Percentiles rank a stretch among this genome's conserved stretches.
Evolutionary conservation across 768 basidiomycete genomes (phyloP).

Genomic region (Inosperma sp.): DNA sequence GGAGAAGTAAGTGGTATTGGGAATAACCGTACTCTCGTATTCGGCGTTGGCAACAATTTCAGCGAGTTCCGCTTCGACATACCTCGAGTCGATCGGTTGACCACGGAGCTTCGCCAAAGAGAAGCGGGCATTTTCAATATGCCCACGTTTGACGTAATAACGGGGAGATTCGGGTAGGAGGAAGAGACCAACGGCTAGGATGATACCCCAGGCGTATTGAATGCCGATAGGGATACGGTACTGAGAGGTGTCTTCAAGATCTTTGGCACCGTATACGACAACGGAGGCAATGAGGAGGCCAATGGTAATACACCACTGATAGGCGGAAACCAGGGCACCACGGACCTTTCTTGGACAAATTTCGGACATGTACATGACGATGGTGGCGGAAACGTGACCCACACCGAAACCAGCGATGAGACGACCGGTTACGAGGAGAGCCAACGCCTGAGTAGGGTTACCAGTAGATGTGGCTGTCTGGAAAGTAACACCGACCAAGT

Average conservation of each 20-base stretch:
- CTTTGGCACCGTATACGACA: constrained; percentile 65
- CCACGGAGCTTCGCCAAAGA: constrained; percentile 63
- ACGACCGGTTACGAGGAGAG: constrained; percentile 58
- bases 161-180: constrained; percentile 82
- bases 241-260: constrained; percentile 42
- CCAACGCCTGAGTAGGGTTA: constrained; percentile 21
- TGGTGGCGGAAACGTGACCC: constrained; percentile 66
- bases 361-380: constrained; percentile 43
- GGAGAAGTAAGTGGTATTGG: constrained; percentile 46
- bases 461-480: constrained; percentile 48
- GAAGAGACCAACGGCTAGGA: constrained; percentile 68
- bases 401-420: constrained; percentile 79
- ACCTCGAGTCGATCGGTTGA: constrained; percentile 43
- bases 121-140: constrained; percentile 51
- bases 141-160: constrained; percentile 67
- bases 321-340: constrained; percentile 63
- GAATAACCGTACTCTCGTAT: constrained; percentile 56
- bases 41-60: constrained; percentile 54
- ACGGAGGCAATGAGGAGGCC: constrained; percentile 70
- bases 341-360: constrained; percentile 71
- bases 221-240: constrained; percentile 71
- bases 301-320: constrained; percentile 74
- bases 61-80: constrained; percentile 49
- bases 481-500: constrained; percentile 60
- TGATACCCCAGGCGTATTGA: constrained; percentile 75